Conservation (phyloP, 768 basidiomycete genomes). For the Trametopsis cervina region DNA sequence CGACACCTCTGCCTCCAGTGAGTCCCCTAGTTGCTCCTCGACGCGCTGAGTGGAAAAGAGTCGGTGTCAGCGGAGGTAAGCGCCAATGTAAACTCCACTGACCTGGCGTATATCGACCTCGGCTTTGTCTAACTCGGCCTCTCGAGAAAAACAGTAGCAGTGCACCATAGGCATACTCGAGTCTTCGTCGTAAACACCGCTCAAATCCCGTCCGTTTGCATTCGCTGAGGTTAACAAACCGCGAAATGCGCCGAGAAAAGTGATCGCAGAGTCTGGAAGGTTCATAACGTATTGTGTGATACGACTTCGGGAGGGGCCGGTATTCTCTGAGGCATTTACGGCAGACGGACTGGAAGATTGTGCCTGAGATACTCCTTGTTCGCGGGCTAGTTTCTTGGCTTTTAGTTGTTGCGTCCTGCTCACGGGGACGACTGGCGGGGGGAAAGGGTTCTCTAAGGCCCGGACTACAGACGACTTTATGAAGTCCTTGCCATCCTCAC, state of each 20-base stretch:
- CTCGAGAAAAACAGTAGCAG: constrained; percentile 93
- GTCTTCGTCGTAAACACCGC: constrained; percentile 30
- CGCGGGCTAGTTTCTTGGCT: constrained; percentile 1
- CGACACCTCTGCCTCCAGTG: constrained; percentile 40
- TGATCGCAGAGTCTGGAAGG: constrained; percentile 85
- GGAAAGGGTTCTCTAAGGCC: constrained; percentile 59
- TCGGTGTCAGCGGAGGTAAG: constrained; percentile 10
- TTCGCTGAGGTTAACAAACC: constrained; percentile 50
- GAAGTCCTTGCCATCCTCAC: constrained; percentile 84
- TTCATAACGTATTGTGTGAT: constrained; percentile 97
- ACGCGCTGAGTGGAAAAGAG: constrained; percentile 52
- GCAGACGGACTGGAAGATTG: neutral
- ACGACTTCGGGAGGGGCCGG: constrained; percentile 36
- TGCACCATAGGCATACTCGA: constrained; percentile 81
- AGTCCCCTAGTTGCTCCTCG: constrained; percentile 52
- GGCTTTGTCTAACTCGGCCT: constrained; percentile 60
- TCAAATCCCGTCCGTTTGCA: constrained; percentile 38
- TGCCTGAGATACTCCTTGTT: constrained; percentile 29
- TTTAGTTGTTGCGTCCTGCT: constrained; percentile 7
- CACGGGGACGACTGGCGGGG: constrained; percentile 12
- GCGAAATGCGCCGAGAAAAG: constrained; percentile 83
- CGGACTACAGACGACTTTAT: constrained; percentile 54
- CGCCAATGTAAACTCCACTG: constrained; percentile 22
- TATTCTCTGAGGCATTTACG: neutral
- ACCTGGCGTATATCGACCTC: constrained; percentile 78